Base-by-base conservation (phyloP, 140 eudicot genomes). In the Bidens hawaiensis region DNA sequence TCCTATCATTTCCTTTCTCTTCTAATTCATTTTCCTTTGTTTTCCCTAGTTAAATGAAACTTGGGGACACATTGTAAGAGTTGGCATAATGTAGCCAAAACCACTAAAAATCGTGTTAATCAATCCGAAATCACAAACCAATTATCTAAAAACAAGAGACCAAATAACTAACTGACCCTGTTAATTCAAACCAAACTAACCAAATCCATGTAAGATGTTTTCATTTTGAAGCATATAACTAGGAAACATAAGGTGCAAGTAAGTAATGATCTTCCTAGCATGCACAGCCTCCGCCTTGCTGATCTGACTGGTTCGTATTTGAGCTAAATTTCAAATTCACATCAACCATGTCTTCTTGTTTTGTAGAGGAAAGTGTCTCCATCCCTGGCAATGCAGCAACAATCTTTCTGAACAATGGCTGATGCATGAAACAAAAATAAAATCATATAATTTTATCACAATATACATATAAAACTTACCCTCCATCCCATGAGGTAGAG, bases 341-440 rank as follows among this genome's bases (percentile, higher is more conserved):
- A 63, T 88, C 96, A 51, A 88, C 94, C 90, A 88, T 85, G 71
- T 82, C 96, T 62, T 88, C 94, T 56, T 85, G 83, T 60, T 82
- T 88, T 8, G 94, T 78, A 38, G 86, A 71, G 5, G 95, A 80
- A 56, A 80, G 79, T 19, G 84, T 71, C 43, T 89, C 97, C 97
- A 82, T 89, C 52, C 95, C 97, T 30, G 95, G 97, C 70, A 89
- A 89, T 14, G 97, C 81, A 33, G 86, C 83, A 53, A 91, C 97
- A 52, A 89, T 85, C 79, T 89, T 85, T 54, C 97, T 81, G 52
- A 89, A 85, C 21, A 89, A 67, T 10, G 95, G 85, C 97, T 89
- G n/a, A n/a, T n/a, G n/a, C 42, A 34, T 34, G 84, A 57, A 74
- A 68, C 16, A 54, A 68, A 42, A 60, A 61, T 60, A 46, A 47